Base-by-base conservation (phyloP, 352 stramenopile genomes). In the Elongisporangium prolatum region DNA sequence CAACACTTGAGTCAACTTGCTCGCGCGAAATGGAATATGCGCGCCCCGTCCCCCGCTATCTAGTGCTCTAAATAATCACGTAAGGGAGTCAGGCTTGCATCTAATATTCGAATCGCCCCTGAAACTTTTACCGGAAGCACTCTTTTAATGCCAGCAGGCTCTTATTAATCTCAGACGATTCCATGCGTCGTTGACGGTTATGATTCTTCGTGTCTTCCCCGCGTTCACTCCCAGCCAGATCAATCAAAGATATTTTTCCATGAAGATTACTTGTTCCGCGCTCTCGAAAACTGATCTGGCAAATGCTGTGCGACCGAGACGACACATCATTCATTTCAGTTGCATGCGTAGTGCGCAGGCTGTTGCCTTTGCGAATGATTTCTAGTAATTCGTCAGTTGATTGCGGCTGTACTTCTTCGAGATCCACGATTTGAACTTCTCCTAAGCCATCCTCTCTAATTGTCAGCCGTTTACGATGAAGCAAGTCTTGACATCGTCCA, bases 111-210 rank as follows among this genome's bases (percentile, higher is more conserved):
- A 22, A 53, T 40, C 37, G 9, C 10, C 16, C 4, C 22, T 8
- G n/a, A 56, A 11, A 21, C 34, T 58, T 64, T 24, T 54, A 89
- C 67, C 97, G 80, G 65, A 99, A 98, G 18, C 97, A 98, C 63
- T 99, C 97, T 67, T 99, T 99, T 24, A 99, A 66, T 8, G 97
- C 95, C 24, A 99, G 63, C 18, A 99, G 69, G 40, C 89, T 98
- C 56, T 97, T 98, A 69, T 99, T 99, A 60, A 99, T 99, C 69
- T 99, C 97, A 5, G 96, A 95, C 17, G 95, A 97, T 68, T 99
- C 96, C 75, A 98, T 86, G 22, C 96, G 78, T 13, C 93, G 97
- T 52, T 97, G 89, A 8, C 86, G 77, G 59, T 96, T 97, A 59
- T 95, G 84, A 59, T 96, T 97, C 54, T 89, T 94, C 8, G 95